Conservation (phyloP, 1,284 basidiomycete genomes). For the Ustilago vetiveriae region DNA sequence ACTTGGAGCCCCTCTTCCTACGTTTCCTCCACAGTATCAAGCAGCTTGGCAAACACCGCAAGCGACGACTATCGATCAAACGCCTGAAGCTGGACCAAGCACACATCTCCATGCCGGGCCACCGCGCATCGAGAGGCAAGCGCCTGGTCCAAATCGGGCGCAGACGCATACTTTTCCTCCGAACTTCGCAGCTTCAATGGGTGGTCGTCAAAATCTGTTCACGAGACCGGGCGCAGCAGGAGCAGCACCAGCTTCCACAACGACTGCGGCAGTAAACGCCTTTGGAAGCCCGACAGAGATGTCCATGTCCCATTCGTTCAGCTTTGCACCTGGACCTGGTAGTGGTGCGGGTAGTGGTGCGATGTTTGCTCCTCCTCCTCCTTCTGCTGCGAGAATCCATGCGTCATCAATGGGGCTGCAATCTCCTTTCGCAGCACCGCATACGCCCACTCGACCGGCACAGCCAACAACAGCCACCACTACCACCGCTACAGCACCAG, state of each 20-base stretch:
- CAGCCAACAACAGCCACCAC: slow-evolving; percentile 1
- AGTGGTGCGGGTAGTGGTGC: background rate
- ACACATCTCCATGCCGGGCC: background rate
- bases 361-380: background rate
- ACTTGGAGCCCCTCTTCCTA: too few relatives aligned
- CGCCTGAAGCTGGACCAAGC: slow-evolving; percentile 6
- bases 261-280: background rate
- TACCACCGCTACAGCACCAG: background rate
- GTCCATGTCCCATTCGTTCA: slow-evolving; percentile 9
- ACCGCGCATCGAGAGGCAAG: slow-evolving; percentile 8
- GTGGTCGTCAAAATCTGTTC: slow-evolving; percentile 1
- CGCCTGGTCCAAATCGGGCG: background rate
- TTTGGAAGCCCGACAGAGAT: background rate
- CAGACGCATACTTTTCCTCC: background rate
- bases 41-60: background rate
- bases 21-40: too few relatives aligned
- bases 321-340: slow-evolving; percentile 2
- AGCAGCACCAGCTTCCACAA: background rate
- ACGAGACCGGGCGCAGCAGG: too few relatives aligned
- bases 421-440: slow-evolving; percentile 2
- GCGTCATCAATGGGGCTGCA: background rate
- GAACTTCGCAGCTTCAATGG: background rate
- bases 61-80: background rate
- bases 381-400: background rate
- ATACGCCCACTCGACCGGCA: slow-evolving; percentile 1